Evolutionary conservation across 2,329 filamentous ascomycete genomes (phyloP).

Genomic region (Westerdykella aurantiaca): DNA sequence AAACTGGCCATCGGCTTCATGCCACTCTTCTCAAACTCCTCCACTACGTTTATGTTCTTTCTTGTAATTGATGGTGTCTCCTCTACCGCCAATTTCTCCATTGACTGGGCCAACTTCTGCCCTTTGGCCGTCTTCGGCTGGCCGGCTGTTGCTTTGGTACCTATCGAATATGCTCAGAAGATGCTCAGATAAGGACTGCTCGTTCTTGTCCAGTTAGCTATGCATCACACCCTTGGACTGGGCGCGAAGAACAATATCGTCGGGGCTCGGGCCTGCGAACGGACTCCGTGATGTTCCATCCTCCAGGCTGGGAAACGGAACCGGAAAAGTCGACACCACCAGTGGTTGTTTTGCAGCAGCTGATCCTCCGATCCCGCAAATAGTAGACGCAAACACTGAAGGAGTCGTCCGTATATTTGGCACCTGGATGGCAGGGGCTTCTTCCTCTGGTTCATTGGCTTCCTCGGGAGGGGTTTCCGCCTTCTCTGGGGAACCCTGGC

Average conservation of each 20-base stretch:
- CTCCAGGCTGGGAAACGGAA: constrained; percentile 40
- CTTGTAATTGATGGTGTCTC: constrained; percentile 52
- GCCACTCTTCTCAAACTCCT: constrained; percentile 69
- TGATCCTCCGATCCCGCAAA: constrained; percentile 37
- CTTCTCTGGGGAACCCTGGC: constrained; percentile 10
- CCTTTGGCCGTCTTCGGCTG: constrained; percentile 24
- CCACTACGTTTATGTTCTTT: constrained; percentile 77
- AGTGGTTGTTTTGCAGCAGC: constrained; percentile 1
- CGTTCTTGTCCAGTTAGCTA: constrained; percentile 16
- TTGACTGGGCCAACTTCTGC: constrained; percentile 41
- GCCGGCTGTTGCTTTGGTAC: constrained; percentile 18
- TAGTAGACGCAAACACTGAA: constrained; percentile 47
- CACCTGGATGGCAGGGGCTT: constrained; percentile 18
- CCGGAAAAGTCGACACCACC: constrained; percentile 17
- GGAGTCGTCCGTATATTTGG: constrained; percentile 42
- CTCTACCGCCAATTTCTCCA: constrained; percentile 46
- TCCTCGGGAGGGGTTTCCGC: constrained; percentile 11
- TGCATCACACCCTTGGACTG: constrained; percentile 51
- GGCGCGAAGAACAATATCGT: constrained; percentile 80
- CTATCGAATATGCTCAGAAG: constrained; percentile 14
- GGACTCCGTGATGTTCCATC: constrained; percentile 47
- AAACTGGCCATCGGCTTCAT: constrained; percentile 81
- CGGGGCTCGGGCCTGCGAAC: constrained; percentile 83
- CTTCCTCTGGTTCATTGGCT: constrained; percentile 3
- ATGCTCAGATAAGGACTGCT: background rate